Conservation (phyloP, 257 asterid species). For the Gentiana macrophylla region DNA sequence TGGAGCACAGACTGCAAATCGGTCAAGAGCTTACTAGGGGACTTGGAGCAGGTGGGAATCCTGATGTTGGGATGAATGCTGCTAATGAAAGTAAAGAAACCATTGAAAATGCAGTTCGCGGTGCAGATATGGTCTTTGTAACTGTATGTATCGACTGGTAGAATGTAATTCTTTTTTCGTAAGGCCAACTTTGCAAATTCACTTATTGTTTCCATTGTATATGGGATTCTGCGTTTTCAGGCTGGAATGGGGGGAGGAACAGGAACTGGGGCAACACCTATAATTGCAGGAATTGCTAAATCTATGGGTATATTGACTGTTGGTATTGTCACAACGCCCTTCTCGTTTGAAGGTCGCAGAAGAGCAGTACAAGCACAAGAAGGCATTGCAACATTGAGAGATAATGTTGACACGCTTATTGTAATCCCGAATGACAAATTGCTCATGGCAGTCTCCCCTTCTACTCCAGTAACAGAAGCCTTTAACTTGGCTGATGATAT, state of each 20-base stretch:
- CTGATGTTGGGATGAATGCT: conserved; percentile 78
- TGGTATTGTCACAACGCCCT: conserved; percentile 89
- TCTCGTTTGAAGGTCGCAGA: conserved; percentile 87
- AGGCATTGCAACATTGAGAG: conserved; percentile 86
- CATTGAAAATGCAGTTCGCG: conserved; percentile 60
- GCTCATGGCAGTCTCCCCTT: conserved; percentile 72
- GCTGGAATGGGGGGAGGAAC: conserved; percentile 99
- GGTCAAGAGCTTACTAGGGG: conserved; percentile 87
- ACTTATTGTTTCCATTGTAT: neutral
- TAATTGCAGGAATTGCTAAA: conserved; percentile 77
- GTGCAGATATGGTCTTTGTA: conserved; percentile 43
- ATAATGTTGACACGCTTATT: conserved; percentile 84
- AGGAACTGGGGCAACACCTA: conserved; percentile 90
- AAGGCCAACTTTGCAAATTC: neutral
- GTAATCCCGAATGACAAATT: conserved; percentile 87
- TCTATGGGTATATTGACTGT: conserved; percentile 87
- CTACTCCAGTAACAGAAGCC: conserved; percentile 93
- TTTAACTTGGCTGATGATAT: conserved; percentile 92
- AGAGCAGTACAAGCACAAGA: conserved; percentile 94
- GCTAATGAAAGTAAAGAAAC: conserved; percentile 76
- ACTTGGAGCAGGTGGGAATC: conserved; percentile 97
- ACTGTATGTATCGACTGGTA: conserved; percentile 21
- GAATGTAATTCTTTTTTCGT: neutral
- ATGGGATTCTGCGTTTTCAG: conserved; percentile 23
- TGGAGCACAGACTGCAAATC: conserved; percentile 64